Percentiles rank a stretch among this genome's conserved stretches.
Conservation (phyloP, 352 stramenopile species). For the Pythium monospermum region DNA sequence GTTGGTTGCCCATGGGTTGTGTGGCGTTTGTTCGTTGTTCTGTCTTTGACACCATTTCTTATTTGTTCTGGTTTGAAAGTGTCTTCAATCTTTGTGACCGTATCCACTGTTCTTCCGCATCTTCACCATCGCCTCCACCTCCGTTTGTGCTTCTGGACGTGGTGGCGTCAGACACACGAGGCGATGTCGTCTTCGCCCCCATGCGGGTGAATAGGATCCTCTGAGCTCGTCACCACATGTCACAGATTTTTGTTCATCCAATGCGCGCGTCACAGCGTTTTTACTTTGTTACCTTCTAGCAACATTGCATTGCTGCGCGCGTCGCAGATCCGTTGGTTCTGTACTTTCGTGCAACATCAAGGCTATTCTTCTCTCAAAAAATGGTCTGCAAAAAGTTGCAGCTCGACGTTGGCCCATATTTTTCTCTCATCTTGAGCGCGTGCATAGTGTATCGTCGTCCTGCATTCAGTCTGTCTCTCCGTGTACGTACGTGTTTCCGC, state of each 20-base stretch:
- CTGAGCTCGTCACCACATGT: background rate
- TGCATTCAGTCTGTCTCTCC: background rate
- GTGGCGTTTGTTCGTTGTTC: background rate
- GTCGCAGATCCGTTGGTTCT: background rate
- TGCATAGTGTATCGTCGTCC: too few relatives aligned
- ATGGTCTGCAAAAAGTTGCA: too few relatives aligned
- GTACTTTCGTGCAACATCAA: too few relatives aligned
- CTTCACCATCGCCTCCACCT: background rate
- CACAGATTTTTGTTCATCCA: background rate
- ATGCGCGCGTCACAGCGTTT: background rate
- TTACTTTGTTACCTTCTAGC: background rate
- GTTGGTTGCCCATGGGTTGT: background rate
- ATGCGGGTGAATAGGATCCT: conserved; percentile 15
- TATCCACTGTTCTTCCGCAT: too few relatives aligned
- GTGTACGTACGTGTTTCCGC: background rate
- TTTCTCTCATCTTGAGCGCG: background rate
- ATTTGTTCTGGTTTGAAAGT: too few relatives aligned
- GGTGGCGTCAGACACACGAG: conserved; percentile 18
- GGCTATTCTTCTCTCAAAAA: too few relatives aligned
- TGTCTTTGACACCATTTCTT: too few relatives aligned
- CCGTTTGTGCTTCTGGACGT: conserved; percentile 29
- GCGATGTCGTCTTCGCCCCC: conserved; percentile 34
- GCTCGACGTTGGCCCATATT: too few relatives aligned
- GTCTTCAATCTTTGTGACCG: conserved; percentile 7
- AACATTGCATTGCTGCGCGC: background rate